Evolutionary conservation across 2,329 filamentous ascomycete genomes (phyloP), one percentile per base, ranked within the genome.

Genomic region (Dactylonectria macrodidyma): DNA sequence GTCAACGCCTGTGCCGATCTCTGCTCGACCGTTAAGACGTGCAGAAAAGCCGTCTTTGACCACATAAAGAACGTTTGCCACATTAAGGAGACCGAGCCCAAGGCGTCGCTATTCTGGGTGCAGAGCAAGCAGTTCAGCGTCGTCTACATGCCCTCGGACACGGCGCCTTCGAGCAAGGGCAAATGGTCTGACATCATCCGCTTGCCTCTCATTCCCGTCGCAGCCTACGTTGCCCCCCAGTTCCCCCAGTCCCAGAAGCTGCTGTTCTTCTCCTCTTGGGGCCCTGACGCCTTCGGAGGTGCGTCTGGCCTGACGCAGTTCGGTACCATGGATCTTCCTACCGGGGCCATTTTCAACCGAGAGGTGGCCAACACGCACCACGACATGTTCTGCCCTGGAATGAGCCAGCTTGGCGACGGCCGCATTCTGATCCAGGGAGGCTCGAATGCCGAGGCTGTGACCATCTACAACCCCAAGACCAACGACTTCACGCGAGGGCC

Each of bases 321-420:
- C 24, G 70, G 66, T 36, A 48, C 50, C 11, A 34, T 62, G 16
- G 57, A 59, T 2, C 58, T 72, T 16, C 64, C 59, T 1, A 68
- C 64, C 0, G 75, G 77, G 46, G 68, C 64, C 7, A 72, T 80
- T 11, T 74, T 76, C 19, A 57, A 78, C 34, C 75, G 74, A 19
- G 76, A 76, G n/a, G 76, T 83, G 7, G 73, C 78, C 24, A 71
- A 87, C 66, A 87, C 84, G 0, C 74, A 81, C n/a, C 84, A 87
- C 67, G 85, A 87, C 69, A 88, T 88, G 86, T 88, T 88, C 72
- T 89, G 87, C 72, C 86, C 87, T 1, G 87, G 86, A 6, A 86
- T 89, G 58, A 85, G 82, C 8, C 75, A 84, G 9, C 83, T 85
- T 54, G 81, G 80, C 26, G 79, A 84, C 12, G 87, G 86, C 1